Base-by-base conservation (phyloP, 2,329 filamentous ascomycete species). In the Teratosphaeriaceae sp. region DNA sequence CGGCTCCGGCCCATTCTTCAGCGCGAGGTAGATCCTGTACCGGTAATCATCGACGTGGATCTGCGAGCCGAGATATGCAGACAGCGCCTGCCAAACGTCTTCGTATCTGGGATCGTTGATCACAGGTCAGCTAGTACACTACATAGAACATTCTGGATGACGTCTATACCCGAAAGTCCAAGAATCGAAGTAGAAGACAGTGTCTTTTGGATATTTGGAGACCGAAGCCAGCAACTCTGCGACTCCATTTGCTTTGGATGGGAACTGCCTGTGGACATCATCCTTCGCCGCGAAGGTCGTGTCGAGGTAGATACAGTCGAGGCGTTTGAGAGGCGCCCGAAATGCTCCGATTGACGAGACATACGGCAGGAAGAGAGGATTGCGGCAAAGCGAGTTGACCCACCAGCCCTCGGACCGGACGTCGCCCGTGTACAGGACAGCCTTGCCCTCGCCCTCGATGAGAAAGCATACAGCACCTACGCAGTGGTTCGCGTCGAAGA, bases 381-480 rank as follows among this genome's bases (percentile, higher is more conserved):
- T 83, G 38, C 85, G 76, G 0, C 76, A 69, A 16, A 96, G 67
- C 2, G 78, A 72, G 50, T 85, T 82, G 7, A 96, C 80, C 74
- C 88, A 94, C 85, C 88, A 95, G 3, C 78, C 72, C 57, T 97
- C 90, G 42, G 86, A 82, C 51, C 90, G 77, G 30, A 94, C 81
- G 56, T 96, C 90, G 4, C 89, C 89, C 0, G 89, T 95, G 57
- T 96, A 97, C 0, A 96, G 68, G 1, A 94, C 74, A 0, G 88
- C 82, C 47, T 80, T 85, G 29, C 72, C 74, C 41, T 78, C 65
- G 2, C 79, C 80, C 65, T 96, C 86, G 21, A 96, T 84, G 15
- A 96, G 70, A 58, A 96, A 96, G 88, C 95, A 94, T 15, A 92
- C 87, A 15, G 88, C 82, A 0, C 90, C 89, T 0, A 84, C 76